Evolutionary conservation across 73 alveolate species (phyloP), one percentile per base, ranked within the genome.

Genomic region (Paramecium primaurelia): DNA sequence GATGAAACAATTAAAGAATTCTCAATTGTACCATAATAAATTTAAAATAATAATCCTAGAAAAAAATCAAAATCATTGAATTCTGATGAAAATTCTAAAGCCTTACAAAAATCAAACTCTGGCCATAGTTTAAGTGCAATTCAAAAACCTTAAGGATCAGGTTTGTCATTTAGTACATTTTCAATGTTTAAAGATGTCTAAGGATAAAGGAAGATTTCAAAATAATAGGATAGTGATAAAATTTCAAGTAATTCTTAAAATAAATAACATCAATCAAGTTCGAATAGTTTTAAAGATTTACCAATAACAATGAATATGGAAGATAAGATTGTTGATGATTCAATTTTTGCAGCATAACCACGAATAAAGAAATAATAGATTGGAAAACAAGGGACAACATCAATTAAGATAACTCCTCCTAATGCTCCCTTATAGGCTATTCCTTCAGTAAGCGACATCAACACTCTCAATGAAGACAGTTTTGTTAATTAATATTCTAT

Each of bases 271-370:
- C 87, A 64, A 64, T 64, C 84, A 32, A 64, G 84, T 64, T 73
- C 87, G 47, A 73, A 73, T 73, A 73, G 87, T 73, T 73, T 73
- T 34, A 73, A 73, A n/a, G 87, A 73, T 30, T 40, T 73, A 73
- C 87, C 32, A 1, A 36, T 73, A 36, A 73, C 59, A 4, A 73
- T 73, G 87, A 73, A 64, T 32, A 64, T 64, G 84, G 84, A 64
- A 28, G 84, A 64, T 64, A 64, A 64, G 47, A 34, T 64, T 12
- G 84, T 64, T 64, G 84, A 64, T 64, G 84, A 64, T 64, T 64
- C 84, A 64, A 32, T 64, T 32, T 64, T 64, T 12, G 84, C 30
- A 34, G 47, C 10, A 10, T 32, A 64, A 64, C 14, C 42, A 1
- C 20, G 84, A 64, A 64, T 32, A 4, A 64, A 34, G 47, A 64